Percentiles rank a stretch among this genome's conserved stretches.
These are phyloP conservation scores for Ascoidea tarda DNA, from an alignment of 805 yeast genomes.

Conservation along the genomic window DNA sequence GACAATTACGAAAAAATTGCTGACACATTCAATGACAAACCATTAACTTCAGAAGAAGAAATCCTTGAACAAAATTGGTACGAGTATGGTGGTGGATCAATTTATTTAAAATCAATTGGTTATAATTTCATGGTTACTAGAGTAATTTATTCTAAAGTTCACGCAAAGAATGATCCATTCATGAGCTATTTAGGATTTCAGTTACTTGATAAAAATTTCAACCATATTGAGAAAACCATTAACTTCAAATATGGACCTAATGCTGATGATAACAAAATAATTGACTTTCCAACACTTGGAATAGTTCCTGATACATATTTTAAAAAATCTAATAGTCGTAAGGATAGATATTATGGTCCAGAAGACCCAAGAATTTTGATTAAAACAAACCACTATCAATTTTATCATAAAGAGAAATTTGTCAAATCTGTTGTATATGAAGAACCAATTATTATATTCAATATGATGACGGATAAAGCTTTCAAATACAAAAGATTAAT, in stretches of 20 bases:
- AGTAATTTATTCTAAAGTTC: conserved; percentile 17
- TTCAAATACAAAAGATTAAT: background rate
- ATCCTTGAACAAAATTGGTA: conserved; percentile 13
- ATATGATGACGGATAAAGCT: conserved; percentile 12
- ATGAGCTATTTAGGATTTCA: conserved; percentile 16
- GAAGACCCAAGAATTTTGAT: conserved; percentile 18
- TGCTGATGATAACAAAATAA: conserved; percentile 13
- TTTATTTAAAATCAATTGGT: conserved; percentile 23
- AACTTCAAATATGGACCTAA: conserved; percentile 13
- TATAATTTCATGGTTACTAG: conserved; percentile 22
- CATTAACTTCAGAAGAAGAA: background rate
- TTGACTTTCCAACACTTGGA: conserved; percentile 3
- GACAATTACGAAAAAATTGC: background rate
- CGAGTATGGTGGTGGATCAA: conserved; percentile 21
- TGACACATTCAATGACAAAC: background rate
- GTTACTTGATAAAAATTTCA: conserved; percentile 10
- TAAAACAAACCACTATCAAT: conserved; percentile 11
- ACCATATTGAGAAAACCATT: conserved; percentile 4
- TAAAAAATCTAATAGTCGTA: background rate
- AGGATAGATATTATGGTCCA: conserved; percentile 11
- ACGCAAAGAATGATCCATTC: conserved; percentile 16
- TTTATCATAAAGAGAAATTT: conserved; percentile 24
- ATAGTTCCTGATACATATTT: background rate
- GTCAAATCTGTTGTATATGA: conserved; percentile 20
- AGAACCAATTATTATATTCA: conserved; percentile 26